phyloP scores from a whole-genome alignment of 768 basidiomycete species.

The Boletus pseudopeckii region DNA sequence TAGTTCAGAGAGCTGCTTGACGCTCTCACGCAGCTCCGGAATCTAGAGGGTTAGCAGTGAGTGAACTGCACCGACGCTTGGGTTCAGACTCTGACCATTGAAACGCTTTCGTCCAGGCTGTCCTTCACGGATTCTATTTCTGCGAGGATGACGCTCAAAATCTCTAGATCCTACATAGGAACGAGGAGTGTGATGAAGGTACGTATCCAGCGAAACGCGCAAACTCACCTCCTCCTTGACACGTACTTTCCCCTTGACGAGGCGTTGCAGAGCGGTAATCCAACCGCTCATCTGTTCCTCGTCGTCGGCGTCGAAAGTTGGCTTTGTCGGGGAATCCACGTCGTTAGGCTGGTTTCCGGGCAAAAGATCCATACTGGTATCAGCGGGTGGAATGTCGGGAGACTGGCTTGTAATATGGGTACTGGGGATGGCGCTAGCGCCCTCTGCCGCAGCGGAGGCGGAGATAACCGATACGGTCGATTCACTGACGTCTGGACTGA shows the following conservation, averaged over 20 bases:
- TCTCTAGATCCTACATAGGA: slow-evolving; percentile 22
- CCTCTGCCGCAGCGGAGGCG: slow-evolving; percentile 1
- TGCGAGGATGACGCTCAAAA: slow-evolving; percentile 27
- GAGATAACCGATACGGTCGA: slow-evolving; percentile 1
- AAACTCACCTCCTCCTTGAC: slow-evolving; percentile 22
- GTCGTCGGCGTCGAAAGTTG: background rate
- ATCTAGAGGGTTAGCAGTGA: slow-evolving; percentile 11
- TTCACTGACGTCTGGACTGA: background rate
- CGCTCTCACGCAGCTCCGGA: slow-evolving; percentile 14
- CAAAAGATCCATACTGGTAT: background rate
- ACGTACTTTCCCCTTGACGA: slow-evolving; percentile 27
- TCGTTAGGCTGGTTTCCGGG: background rate
- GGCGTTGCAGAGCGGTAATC: slow-evolving; percentile 28
- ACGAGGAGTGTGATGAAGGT: background rate
- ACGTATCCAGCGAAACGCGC: background rate
- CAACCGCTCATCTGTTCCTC: slow-evolving; percentile 14
- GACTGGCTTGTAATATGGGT: slow-evolving; percentile 21
- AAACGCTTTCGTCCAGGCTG: background rate
- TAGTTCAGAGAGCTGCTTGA: slow-evolving; percentile 26
- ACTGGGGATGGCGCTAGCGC: slow-evolving; percentile 7
- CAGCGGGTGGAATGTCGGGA: slow-evolving; percentile 2
- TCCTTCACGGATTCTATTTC: slow-evolving; percentile 29
- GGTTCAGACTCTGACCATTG: slow-evolving; percentile 17
- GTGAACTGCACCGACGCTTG: background rate
- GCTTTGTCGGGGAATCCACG: background rate